Conservation (phyloP, 1,139 yeast species). For the Saccharomyces hybrid region DNA sequence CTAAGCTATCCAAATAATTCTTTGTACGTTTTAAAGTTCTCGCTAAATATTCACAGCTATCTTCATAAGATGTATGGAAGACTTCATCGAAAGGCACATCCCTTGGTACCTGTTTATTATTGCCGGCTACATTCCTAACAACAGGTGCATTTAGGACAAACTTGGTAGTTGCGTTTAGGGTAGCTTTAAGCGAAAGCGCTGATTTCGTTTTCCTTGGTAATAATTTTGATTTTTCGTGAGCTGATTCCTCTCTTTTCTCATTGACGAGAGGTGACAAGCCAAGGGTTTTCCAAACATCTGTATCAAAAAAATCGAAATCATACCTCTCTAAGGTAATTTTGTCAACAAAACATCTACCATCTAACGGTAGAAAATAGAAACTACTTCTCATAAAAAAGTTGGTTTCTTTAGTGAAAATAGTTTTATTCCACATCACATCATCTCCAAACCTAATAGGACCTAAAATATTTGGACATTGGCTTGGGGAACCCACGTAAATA, state of each 20-base stretch:
- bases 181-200: conserved; percentile 1
- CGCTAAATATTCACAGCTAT: conserved; percentile 55
- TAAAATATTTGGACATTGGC: conserved; percentile 74
- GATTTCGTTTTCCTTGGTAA: background rate
- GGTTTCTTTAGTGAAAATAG: conserved; percentile 68
- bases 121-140: conserved; percentile 1
- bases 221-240: conserved; percentile 7
- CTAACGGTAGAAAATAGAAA: conserved; percentile 67
- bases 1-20: conserved; percentile 49
- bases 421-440: conserved; percentile 64
- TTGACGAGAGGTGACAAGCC: conserved; percentile 71
- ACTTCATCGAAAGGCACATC: conserved; percentile 11
- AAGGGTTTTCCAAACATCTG: conserved; percentile 71
- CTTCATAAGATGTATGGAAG: conserved; percentile 41
- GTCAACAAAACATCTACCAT: conserved; percentile 68
- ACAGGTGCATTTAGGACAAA: conserved; percentile 7
- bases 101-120: conserved; percentile 9
- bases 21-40: conserved; percentile 57
- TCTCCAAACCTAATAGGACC: conserved; percentile 86
- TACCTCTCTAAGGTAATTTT: conserved; percentile 48
- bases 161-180: conserved; percentile 7
- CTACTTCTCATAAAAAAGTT: conserved; percentile 87
- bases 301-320: conserved; percentile 70
- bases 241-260: conserved; percentile 31
- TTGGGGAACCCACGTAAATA: conserved; percentile 76